Evolutionary conservation across 2,329 filamentous ascomycete genomes (phyloP).

Genomic region (Rasamsonia emersonii): DNA sequence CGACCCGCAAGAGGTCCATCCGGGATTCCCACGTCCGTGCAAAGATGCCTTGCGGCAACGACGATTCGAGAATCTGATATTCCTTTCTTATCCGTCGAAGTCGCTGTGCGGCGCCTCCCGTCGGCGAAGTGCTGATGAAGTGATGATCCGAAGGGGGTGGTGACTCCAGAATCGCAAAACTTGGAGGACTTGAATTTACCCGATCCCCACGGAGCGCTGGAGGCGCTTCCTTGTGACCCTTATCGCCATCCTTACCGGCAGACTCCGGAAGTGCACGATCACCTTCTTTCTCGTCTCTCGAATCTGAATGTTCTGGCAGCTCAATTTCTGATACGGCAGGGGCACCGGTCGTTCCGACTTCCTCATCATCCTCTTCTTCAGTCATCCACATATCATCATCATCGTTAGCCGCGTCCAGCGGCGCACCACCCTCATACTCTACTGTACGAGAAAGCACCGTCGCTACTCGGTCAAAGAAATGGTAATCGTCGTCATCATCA

Average conservation of each 20-base stretch:
- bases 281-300: no score
- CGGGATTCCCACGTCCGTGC: constrained; percentile 52
- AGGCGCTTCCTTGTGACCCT: not conserved
- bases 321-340: no score
- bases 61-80: constrained; percentile 47
- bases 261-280: no score
- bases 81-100: constrained; percentile 49
- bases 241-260: constrained; percentile 5
- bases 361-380: constrained; percentile 32
- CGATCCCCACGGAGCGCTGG: constrained; percentile 3
- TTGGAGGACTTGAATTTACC: constrained; percentile 16
- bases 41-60: constrained; percentile 48
- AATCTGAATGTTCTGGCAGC: no score
- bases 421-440: constrained; percentile 36
- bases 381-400: constrained; percentile 35
- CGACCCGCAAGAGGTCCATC: constrained; percentile 49
- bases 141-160: constrained; percentile 36
- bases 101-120: constrained; percentile 11
- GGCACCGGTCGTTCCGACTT: no score
- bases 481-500: constrained; percentile 7
- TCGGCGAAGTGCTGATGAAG: constrained; percentile 23
- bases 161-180: constrained; percentile 35
- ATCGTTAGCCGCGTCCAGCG: constrained; percentile 34
- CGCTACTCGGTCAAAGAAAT: constrained; percentile 8
- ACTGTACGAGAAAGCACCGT: constrained; percentile 25